These are phyloP conservation scores for Raffaelea albimanens DNA, from an alignment of 2,329 filamentous ascomycete species.

Conservation along the genomic window DNA sequence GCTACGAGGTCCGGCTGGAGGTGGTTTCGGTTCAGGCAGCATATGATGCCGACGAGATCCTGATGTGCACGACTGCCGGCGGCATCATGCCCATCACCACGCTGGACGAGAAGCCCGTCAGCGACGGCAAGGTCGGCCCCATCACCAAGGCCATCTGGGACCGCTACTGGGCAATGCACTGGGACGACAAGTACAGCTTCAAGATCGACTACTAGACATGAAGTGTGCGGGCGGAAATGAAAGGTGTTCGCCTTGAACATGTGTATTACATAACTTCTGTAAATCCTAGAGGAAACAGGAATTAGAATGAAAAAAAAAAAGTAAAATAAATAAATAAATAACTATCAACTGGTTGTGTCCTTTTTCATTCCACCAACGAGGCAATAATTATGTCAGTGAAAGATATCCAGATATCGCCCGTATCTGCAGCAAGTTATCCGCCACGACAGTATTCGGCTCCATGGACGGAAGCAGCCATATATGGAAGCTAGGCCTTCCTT, in stretches of 20 bases:
- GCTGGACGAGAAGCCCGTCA: conserved; percentile 32
- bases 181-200: conserved; percentile 26
- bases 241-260: too few relatives aligned
- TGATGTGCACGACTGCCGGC: conserved; percentile 44
- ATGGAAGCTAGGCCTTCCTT: too few relatives aligned
- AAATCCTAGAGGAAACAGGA: not conserved
- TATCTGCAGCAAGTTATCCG: too few relatives aligned
- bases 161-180: conserved; percentile 39
- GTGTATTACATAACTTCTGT: not conserved
- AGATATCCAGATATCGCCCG: too few relatives aligned
- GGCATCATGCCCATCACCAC: conserved; percentile 42
- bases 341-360: not conserved
- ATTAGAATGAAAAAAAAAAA: not conserved
- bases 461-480: too few relatives aligned
- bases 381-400: too few relatives aligned
- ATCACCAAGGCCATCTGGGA: conserved; percentile 40
- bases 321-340: not conserved
- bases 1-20: conserved; percentile 27
- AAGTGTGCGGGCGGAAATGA: too few relatives aligned
- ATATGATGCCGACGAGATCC: conserved; percentile 36
- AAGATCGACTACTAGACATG: conserved; percentile 17
- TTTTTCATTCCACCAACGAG: too few relatives aligned
- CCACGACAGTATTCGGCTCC: too few relatives aligned
- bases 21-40: conserved; percentile 29
- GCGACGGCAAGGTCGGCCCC: conserved; percentile 31